These are phyloP conservation scores for Blastobotrys malaysiensis DNA, from an alignment of 1,139 yeast genomes.

Conservation along the genomic window DNA sequence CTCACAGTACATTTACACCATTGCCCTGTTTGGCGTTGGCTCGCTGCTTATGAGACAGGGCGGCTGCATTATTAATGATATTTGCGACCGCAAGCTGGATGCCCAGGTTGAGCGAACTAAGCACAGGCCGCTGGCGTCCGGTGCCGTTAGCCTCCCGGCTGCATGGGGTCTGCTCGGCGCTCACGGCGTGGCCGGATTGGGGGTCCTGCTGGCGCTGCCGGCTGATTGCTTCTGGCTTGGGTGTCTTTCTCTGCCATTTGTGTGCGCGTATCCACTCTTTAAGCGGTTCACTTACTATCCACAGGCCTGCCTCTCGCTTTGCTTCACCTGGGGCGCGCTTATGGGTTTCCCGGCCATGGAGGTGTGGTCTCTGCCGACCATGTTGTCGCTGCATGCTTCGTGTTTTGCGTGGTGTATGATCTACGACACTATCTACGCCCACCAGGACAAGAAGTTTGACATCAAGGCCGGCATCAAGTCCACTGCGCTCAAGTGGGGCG, in stretches of 20 bases:
- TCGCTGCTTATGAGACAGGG: constrained; percentile 94
- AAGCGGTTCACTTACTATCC: constrained; percentile 95
- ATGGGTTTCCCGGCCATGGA: constrained; percentile 97
- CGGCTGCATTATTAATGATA: constrained; percentile 93
- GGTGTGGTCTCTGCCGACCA: constrained; percentile 61
- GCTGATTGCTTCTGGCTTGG: constrained; percentile 78
- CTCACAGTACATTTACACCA: constrained; percentile 50
- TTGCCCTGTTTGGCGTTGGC: constrained; percentile 70
- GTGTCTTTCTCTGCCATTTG: constrained; percentile 71
- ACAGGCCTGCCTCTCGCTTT: constrained; percentile 71
- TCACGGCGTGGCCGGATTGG: constrained; percentile 73
- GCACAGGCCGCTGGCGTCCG: constrained; percentile 87
- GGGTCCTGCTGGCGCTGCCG: constrained; percentile 67
- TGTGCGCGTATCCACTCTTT: constrained; percentile 84
- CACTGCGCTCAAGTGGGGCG: constrained; percentile 92
- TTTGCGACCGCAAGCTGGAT: constrained; percentile 78
- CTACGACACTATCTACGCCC: constrained; percentile 95
- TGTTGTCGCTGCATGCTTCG: constrained; percentile 70
- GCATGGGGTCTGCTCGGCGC: constrained; percentile 72
- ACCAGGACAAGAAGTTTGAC: constrained; percentile 90
- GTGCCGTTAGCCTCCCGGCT: constrained; percentile 64
- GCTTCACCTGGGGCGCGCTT: constrained; percentile 94
- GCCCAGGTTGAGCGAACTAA: constrained; percentile 80
- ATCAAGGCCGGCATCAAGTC: constrained; percentile 86
- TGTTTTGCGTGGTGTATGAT: constrained; percentile 91